Evolutionary conservation across 441 rosid genomes (phyloP), one percentile per base, ranked within the genome.

Genomic region (Daphne laureola): DNA sequence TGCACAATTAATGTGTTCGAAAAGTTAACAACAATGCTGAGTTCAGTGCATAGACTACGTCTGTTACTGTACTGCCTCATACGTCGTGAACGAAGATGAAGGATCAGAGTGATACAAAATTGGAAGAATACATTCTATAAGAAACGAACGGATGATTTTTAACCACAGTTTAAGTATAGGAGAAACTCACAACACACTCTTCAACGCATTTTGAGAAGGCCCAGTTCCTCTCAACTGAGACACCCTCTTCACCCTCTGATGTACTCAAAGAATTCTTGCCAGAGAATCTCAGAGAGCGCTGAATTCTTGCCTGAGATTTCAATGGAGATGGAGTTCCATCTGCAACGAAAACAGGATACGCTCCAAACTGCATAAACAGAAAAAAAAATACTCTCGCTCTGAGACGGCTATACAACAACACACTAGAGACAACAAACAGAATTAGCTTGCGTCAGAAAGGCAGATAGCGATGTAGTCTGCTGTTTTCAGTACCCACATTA

Each of bases 291-390:
- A 67, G 75, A 70, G 71, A 86, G 17, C 96, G 67, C 9, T 62
- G 54, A 53, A 88, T 74, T 64, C 96, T 80, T 0, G 88, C 81
- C 49, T 63, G 78, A 46, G 86, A 81, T 64, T 92, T 88, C 62
- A 92, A 63, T 3, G 90, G 82, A 8, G 96, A 88, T 2, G 96
- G 94, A 43, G 86, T 78, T 56, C 96, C 96, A 57, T 92, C 98
- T 49, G 75, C 78, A 54, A 92, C 85, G 65, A 92, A 88, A 14
- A 89, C 80, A 1, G 92, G 96, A 64, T 70, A 86, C 7, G 84
- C 96, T 64, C 98, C 96, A 73, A 81, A 84, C 98, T 87, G 78
- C 66, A 62, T 56, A 21, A 66, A 49, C 49, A 54, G 54, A 12
- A 52, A 17, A 25, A 49, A 12, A 61, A 54, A 26, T 17, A 47